phyloP scores from a whole-genome alignment of 139 green algal species.

The Pleodorina starrii region DNA sequence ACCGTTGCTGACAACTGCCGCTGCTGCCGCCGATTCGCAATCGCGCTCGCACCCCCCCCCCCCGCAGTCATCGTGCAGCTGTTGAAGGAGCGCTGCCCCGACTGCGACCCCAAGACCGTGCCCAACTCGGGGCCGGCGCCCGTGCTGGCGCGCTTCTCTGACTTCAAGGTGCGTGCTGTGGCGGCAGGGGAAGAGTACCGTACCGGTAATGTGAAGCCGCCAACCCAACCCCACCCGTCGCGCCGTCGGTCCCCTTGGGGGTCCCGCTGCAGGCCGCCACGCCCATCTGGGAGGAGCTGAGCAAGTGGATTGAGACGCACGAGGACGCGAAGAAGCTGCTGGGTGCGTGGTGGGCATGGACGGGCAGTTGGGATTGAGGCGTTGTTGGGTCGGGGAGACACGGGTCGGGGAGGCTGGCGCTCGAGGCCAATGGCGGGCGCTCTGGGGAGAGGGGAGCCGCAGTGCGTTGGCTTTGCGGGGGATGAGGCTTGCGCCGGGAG shows the following conservation, averaged over 20 bases:
- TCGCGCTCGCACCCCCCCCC: too few species aligned
- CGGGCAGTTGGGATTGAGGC: too few species aligned
- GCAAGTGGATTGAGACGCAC: constrained; percentile 87
- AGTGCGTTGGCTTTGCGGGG: too few species aligned
- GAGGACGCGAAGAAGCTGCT: constrained; percentile 85
- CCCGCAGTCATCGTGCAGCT: constrained; percentile 49
- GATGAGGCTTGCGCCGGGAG: too few species aligned
- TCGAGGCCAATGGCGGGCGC: too few species aligned
- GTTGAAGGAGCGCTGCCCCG: constrained; percentile 56
- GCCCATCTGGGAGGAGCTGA: constrained; percentile 86
- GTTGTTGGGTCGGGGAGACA: too few species aligned
- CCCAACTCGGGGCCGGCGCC: constrained; percentile 80
- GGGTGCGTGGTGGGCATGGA: constrained; percentile 76
- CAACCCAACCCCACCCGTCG: not conserved
- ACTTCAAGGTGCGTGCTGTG: constrained; percentile 53
- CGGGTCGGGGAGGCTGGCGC: too few species aligned
- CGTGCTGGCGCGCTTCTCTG: constrained; percentile 71
- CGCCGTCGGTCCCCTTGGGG: not conserved
- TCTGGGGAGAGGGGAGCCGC: not conserved
- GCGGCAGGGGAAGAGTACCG: not conserved
- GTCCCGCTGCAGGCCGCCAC: constrained; percentile 59
- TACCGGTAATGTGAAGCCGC: too few species aligned
- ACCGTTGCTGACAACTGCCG: too few species aligned
- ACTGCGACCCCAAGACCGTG: constrained; percentile 51
- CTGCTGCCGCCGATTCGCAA: not conserved